Evolutionary conservation across 495 filamentous ascomycete species (phyloP), one percentile per base, ranked within the genome.

Genomic region (Tuber aestivum): DNA sequence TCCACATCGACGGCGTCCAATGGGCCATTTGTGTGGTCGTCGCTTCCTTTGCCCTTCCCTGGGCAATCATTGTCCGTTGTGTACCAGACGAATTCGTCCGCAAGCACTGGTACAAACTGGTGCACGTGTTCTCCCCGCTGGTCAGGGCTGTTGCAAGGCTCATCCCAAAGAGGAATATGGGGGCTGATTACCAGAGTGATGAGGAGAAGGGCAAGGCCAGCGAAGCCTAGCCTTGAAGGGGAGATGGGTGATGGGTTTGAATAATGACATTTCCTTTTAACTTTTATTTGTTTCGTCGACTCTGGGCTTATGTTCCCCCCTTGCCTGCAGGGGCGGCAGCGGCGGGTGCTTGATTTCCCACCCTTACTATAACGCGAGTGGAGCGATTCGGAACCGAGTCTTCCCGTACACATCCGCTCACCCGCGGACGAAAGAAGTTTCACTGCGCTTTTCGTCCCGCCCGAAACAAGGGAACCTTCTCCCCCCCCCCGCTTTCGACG

Each of bases 1-100:
- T 89, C n/a, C 70, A 76, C 8, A 87, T 95, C 71, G 89, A 87
- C 38, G 87, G 88, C 23, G 83, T 86, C 18, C 91, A 94, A 83
- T 97, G 93, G 93, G 92, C 85, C 16, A 88, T 93, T 48, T 93
- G 91, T 77, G 85, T 97, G 65, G 84, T 92, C 38, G 88, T 93
- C 70, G 90, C 92, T 35, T 76, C 91, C 40, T 85, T 92, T 56
- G 94, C 92, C 80, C 88, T 95, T 21, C 91, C 92, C 5, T 88
- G 92, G 79, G 93, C 92, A 8, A 87, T 93, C 48, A 83, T 89
- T 40, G 89, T 95, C 72, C 90, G 93, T 72, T 86, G 89, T 18
- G 87, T 91, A 42, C 90, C 90, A 0, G 90, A 92, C 74, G 83
- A 84, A 72, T 86, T 88, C 44, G 86, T 89, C 32, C 86, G 83